Evolutionary conservation across 106 monocot species (phyloP), one percentile per base, ranked within the genome.

Genomic region (Amphibolis antarctica): DNA sequence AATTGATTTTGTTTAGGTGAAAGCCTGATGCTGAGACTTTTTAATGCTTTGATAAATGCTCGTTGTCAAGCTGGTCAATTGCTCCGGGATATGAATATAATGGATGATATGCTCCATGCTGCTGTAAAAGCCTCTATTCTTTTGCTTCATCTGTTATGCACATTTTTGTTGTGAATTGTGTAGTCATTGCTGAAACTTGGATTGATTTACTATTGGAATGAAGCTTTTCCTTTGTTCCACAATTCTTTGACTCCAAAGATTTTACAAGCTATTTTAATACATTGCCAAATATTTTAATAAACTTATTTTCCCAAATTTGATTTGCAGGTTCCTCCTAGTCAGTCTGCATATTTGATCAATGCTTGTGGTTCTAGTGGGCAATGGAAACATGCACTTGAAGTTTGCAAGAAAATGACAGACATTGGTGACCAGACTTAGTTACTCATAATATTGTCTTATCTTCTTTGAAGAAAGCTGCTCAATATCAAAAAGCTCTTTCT

Each of bases 41-140:
- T 82, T 63, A 96, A 86, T 78, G 74, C 89, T 60, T 73, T 96
- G 49, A 96, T 96, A 56, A 75, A 82, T 82, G 86, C 80, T 26
- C 94, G 89, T 80, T 83, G 86, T 59, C 83, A 89, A 83, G 79
- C 78, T 67, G 89, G 94, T 68, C 89, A 96, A 24, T 96, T 89
- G 94, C 81, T 79, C 24, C 89, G 94, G 94, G 86, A 89, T 55
- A 65, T 80, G 73, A 89, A 86, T 74, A 96, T 96, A 67, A 78
- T 96, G 89, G 89, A 96, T 69, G 94, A 96, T 56, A 96, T 96
- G 94, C 94, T 86, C 74, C 89, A 76, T 65, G 79, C 83, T 74
- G 83, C 84, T 71, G 94, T 96, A 71, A 59, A 89, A 72, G 75
- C 68, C 10, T 53, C 53, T 53, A 23, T 53, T 53, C 53, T 53